These are phyloP conservation scores for Talaromyces sp. DNA, from an alignment of 2,329 filamentous ascomycete genomes.

Conservation along the genomic window DNA sequence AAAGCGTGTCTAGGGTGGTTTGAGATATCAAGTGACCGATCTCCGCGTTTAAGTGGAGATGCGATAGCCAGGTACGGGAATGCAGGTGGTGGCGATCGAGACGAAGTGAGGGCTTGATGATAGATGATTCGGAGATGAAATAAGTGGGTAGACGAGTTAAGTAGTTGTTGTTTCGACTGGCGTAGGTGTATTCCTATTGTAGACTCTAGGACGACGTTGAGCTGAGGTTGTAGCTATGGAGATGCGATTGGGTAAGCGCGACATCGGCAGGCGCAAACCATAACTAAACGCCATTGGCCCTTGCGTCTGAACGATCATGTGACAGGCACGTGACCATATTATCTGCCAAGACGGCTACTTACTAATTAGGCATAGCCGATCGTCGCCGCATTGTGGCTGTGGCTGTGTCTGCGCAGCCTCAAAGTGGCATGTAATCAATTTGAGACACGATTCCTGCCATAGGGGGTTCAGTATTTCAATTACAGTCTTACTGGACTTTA, in stretches of 20 bases:
- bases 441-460: neutral
- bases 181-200: neutral
- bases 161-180: neutral
- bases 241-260: slow-evolving; percentile 19
- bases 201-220: slow-evolving; percentile 11
- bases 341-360: neutral
- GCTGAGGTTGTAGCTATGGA: neutral
- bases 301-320: neutral
- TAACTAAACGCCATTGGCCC: slow-evolving; percentile 3
- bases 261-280: slow-evolving; percentile 17
- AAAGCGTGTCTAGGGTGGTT: slow-evolving; percentile 3
- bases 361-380: neutral
- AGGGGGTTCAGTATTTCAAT: slow-evolving; percentile 1
- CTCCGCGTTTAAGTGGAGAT: slow-evolving; percentile 20
- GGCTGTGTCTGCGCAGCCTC: slow-evolving; percentile 11
- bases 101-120: neutral
- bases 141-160: neutral
- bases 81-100: slow-evolving; percentile 3
- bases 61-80: slow-evolving; percentile 7
- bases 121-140: neutral
- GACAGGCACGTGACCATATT: neutral
- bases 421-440: slow-evolving; percentile 8
- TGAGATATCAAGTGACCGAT: slow-evolving; percentile 6
- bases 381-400: slow-evolving; percentile 11
- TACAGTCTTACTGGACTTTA: neutral